These are phyloP conservation scores for Anthracocystis panici-leucophaei DNA, from an alignment of 1,284 basidiomycete species.

Conservation along the genomic window DNA sequence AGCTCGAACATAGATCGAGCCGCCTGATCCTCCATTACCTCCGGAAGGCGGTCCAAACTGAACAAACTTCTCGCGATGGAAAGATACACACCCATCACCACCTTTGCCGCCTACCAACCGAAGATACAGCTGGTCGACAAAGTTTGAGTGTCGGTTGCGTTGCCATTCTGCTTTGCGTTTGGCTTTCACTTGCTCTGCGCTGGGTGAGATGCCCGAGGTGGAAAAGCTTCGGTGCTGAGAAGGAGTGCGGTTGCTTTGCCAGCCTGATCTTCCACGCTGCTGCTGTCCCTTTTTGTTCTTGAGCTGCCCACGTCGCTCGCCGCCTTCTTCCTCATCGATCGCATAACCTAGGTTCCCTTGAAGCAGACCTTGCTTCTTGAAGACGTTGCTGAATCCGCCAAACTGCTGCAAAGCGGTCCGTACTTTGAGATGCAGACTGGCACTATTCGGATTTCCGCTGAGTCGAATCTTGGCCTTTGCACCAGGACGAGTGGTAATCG, in stretches of 20 bases:
- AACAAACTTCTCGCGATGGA: slow-evolving; percentile 68
- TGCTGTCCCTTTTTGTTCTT: background rate
- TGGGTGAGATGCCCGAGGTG: slow-evolving; percentile 12
- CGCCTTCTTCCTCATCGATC: background rate
- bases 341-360: background rate
- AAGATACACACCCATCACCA: slow-evolving; percentile 68
- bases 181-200: slow-evolving; percentile 32
- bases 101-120: slow-evolving; percentile 61
- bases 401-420: slow-evolving; percentile 29
- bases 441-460: background rate
- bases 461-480: slow-evolving; percentile 3
- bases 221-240: slow-evolving; percentile 9
- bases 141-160: slow-evolving; percentile 55
- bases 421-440: slow-evolving; percentile 1
- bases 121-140: slow-evolving; percentile 62
- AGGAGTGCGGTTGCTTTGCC: slow-evolving; percentile 11
- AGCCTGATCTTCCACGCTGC: background rate
- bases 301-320: background rate
- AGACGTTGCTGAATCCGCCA: slow-evolving; percentile 32
- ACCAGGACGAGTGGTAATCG: slow-evolving; percentile 13
- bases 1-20: slow-evolving; percentile 60
- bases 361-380: slow-evolving; percentile 14
- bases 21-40: slow-evolving; percentile 65
- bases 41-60: slow-evolving; percentile 67
- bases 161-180: slow-evolving; percentile 60